Evolutionary conservation across 768 basidiomycete species (phyloP).

Genomic region (Leccinum truebloodii): DNA sequence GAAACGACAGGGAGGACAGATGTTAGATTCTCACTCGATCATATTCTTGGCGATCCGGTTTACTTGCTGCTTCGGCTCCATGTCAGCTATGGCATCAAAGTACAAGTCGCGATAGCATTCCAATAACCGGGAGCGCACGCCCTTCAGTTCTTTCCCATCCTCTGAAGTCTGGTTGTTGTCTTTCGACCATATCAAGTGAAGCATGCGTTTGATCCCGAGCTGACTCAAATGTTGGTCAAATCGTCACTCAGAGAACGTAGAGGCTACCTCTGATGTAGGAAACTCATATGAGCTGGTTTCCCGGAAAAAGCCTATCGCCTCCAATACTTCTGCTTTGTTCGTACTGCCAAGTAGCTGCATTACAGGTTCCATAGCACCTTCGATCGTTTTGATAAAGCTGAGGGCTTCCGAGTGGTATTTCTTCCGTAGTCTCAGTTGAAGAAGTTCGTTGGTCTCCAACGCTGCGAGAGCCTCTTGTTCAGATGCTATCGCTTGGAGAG

Average conservation of each 20-base stretch:
- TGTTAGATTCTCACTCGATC: conserved; percentile 69
- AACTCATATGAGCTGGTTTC: conserved; percentile 81
- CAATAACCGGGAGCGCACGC: conserved; percentile 81
- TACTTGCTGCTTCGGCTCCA: conserved; percentile 82
- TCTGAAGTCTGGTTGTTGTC: conserved; percentile 84
- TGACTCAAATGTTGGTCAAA: conserved; percentile 32
- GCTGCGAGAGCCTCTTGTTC: conserved; percentile 73
- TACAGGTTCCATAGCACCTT: conserved; percentile 68
- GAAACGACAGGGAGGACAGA: not conserved
- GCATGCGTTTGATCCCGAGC: conserved; percentile 92
- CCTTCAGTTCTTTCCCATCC: conserved; percentile 79
- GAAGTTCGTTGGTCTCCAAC: conserved; percentile 64
- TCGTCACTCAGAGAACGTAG: not conserved
- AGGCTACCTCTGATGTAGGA: conserved; percentile 66
- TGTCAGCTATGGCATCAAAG: conserved; percentile 77
- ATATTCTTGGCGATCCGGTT: conserved; percentile 95
- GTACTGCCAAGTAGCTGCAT: conserved; percentile 82
- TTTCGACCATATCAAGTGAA: conserved; percentile 96
- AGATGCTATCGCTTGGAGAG: conserved; percentile 54
- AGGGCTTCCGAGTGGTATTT: conserved; percentile 88
- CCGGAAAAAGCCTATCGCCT: conserved; percentile 89
- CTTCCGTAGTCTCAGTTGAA: conserved; percentile 70
- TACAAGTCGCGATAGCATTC: conserved; percentile 89
- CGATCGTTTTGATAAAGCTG: conserved; percentile 72
- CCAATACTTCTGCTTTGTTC: conserved; percentile 80